Evolutionary conservation across 164 flowering plant genomes (phyloP), one percentile per base, ranked within the genome.

Genomic region (Macadamia tetraphylla): DNA sequence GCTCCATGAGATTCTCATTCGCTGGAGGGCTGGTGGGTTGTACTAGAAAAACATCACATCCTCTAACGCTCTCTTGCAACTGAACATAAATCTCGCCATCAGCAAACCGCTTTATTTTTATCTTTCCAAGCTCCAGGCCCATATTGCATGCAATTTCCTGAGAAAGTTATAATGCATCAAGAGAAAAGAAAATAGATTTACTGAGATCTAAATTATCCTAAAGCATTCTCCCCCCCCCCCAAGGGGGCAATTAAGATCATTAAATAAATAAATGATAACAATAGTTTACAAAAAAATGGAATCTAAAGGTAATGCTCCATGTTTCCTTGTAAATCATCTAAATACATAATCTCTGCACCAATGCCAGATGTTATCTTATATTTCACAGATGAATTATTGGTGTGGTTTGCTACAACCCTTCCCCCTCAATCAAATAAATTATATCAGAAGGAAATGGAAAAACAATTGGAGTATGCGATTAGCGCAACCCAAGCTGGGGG

Each of bases 11-110:
- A 79, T 95, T 91, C 77, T 95, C 98, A 72, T 95, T 95, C 59
- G 94, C 98, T 58, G 98, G 98, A 67, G 98, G 97, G 62, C 97
- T 84, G 10, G 99, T 95, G 12, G 99, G 96, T 73, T 95, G 99
- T 62, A 95, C 84, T n/a, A 95, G 74, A 78, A 78, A 95, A 23
- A 92, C 98, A 79, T 92, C 94, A 81, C 96, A 89, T 43, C 99
- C 99, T 76, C 97, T 81, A 48, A 95, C 99, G 79, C 97, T 90
- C 79, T 95, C 98, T 83, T 87, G 91, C 80, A 95, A 67, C 75
- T 90, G 92, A 72, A 95, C 96, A 81, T 92, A 92, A 40, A 85
- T 88, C 74, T 95, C 99, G 0, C 97, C 97, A 84, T 95, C 99
- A 35, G 97, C 97, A 79, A 92, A 92, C 42, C 89, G 72, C 77